A percentile compares a stretch with the other conserved stretches of the same genome.
Conservation (phyloP, 2,329 filamentous ascomycete genomes). For the Ascochyta fabae region DNA sequence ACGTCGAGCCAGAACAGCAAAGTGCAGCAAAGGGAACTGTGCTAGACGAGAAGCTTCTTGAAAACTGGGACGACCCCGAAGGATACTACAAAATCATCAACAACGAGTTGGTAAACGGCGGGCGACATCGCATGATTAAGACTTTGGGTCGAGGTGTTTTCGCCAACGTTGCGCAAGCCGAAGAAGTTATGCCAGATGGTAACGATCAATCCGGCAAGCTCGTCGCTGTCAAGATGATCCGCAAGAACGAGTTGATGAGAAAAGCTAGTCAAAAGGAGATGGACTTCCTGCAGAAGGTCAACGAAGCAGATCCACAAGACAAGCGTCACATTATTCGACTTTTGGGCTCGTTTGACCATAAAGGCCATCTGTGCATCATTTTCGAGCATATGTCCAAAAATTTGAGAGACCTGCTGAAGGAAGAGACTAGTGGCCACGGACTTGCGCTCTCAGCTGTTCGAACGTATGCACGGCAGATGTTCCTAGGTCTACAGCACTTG, state of each 20-base stretch:
- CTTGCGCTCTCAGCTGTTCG: slow-evolving; percentile 88
- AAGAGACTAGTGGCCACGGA: slow-evolving; percentile 80
- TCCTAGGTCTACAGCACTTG: slow-evolving; percentile 84
- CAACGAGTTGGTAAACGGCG: slow-evolving; percentile 84
- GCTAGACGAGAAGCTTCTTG: slow-evolving; percentile 77
- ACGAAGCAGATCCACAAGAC: slow-evolving; percentile 82
- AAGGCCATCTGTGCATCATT: slow-evolving; percentile 92
- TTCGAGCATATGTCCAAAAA: slow-evolving; percentile 91
- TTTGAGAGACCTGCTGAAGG: slow-evolving; percentile 89
- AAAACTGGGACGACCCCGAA: slow-evolving; percentile 92
- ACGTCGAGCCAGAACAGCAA: slow-evolving; percentile 54
- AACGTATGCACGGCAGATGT: slow-evolving; percentile 92
- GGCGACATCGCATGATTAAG: slow-evolving; percentile 86
- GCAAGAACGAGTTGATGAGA: slow-evolving; percentile 91
- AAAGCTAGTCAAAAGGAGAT: slow-evolving; percentile 96
- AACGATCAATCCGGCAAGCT: slow-evolving; percentile 59
- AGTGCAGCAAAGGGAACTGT: slow-evolving; percentile 36
- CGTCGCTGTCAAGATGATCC: slow-evolving; percentile 98
- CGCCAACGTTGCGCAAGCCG: slow-evolving; percentile 89
- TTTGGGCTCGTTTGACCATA: slow-evolving; percentile 88
- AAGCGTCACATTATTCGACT: slow-evolving; percentile 92
- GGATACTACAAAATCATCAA: slow-evolving; percentile 96
- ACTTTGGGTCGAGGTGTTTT: slow-evolving; percentile 94
- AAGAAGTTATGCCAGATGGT: slow-evolving; percentile 26
- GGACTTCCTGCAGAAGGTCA: slow-evolving; percentile 86